Conservation (phyloP, 139 green algal species). For the Parachlorella kessleri region DNA sequence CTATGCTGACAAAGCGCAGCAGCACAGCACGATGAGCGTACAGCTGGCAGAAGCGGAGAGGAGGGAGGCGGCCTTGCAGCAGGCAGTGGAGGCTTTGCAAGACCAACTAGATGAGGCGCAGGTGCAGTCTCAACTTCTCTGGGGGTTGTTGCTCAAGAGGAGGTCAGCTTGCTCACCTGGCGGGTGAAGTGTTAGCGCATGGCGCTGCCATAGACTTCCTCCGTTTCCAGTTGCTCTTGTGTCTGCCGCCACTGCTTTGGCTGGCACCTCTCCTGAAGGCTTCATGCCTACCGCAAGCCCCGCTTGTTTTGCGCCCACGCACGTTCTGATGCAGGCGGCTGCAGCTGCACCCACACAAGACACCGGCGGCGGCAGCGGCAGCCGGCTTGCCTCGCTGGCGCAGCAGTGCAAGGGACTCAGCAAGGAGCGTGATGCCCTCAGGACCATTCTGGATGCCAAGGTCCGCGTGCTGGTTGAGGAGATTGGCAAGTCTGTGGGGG, state of each 20-base stretch:
- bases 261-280: no score
- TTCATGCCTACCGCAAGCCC: no score
- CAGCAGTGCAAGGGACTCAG: conserved; percentile 30
- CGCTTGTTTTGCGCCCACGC: no score
- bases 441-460: conserved; percentile 82
- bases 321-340: no score
- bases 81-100: conserved; percentile 15
- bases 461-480: conserved; percentile 63
- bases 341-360: conserved; percentile 15
- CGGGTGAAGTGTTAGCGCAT: no score
- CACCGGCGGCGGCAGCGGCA: not conserved
- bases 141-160: no score
- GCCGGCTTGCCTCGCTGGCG: not conserved
- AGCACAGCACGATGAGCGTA: not conserved
- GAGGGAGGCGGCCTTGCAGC: not conserved
- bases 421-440: conserved; percentile 74
- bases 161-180: no score
- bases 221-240: no score
- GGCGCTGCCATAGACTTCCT: no score
- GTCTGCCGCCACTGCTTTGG: no score
- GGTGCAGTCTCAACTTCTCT: conserved; percentile 1
- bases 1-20: not conserved
- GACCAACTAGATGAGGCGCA: conserved; percentile 19
- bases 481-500: conserved; percentile 42
- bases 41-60: not conserved